Evolutionary conservation across 73 alveolate species (phyloP), one percentile per base, ranked within the genome.

Genomic region (Vitrella brassicaformis): DNA sequence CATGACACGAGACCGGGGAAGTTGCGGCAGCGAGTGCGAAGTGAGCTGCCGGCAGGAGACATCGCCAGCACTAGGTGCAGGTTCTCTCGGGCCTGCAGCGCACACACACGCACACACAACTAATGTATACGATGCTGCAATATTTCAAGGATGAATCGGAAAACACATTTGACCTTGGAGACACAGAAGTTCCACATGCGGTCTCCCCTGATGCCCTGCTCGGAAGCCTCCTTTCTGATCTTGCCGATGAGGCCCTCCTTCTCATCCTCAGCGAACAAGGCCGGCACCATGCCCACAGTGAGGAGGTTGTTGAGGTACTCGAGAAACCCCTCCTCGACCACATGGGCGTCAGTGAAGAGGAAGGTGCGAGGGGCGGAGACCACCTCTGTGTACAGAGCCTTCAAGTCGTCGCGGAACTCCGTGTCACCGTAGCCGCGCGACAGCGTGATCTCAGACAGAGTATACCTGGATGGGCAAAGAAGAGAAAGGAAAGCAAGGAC

Each of bases 221-320:
- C 56, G 22, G 14, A 8, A 4, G 56, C 56, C 22, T 4, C 56
- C 56, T 39, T 56, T n/a, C 30, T 8, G 29, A n/a, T n/a, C 26
- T 56, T 8, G 29, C 69, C 26, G 25, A 18, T 56, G 29, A 22
- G 87, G 71, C 93, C 95, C 69, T 90, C 93, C 68, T 95, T 95
- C 71, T 94, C 99, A 26, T 96, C 99, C 81, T 97, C 98, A 71
- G 94, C 98, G 88, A 92, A 96, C 64, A 96, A 81, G 0, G 98
- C 99, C 0, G 99, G 99, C 29, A 96, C 98, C 90, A 94, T 94
- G 71, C 99, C 99, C 66, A 97, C 84, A 19, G 99, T 95, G 46
- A 97, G 90, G 82, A 97, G 95, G 90, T 97, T 97, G 90, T 97
- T 97, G 74, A 97, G 83, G 81, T 95, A 90, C 91, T 96, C 99